Evolutionary conservation across 2,329 filamentous ascomycete species (phyloP), one percentile per base, ranked within the genome.

Genomic region (Aspergillus japonicus): DNA sequence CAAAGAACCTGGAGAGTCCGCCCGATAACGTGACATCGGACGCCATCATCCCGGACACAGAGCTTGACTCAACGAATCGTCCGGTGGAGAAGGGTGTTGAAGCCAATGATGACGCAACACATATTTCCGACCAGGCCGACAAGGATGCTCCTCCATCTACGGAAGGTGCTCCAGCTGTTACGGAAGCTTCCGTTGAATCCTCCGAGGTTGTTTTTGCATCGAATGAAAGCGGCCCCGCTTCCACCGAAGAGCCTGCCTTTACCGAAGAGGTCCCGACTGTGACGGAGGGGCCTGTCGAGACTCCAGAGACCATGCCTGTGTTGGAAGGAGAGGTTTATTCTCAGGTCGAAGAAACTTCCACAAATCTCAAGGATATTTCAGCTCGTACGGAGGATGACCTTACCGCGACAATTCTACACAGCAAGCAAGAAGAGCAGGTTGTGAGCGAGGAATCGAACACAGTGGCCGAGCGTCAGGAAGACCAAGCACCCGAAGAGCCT

Each of bases 31-130:
- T 51, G 24, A 42, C 53, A 16, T 57, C 57, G 48, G 60, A 64
- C 23, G n/a, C 55, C 31, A 39, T 31, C 14, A 21, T 52, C 29
- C 55, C 50, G 48, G 33, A 49, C 48, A 49, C 31, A 10, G 59
- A 57, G 21, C 29, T 42, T 23, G 58, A 61, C 39, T 21, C 56
- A 50, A 33, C 42, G 21, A 64, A 42, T 54, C 26, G 48, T 48
- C 47, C 52, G 55, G 64, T 64, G 66, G 64, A 64, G 65, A 56
- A 60, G 8, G 26, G 26, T 2, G 7, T 39, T 19, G 64, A 69
- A 52, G 42, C 63, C 61, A 68, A 68, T 64, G 62, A 66, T 39
- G 49, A 42, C 23, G 31, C 61, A 65, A 62, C 62, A 67, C 65
- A 64, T 65, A 58, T 65, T 54, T 21, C 58, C 31, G 60, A 64